Percentiles rank a stretch among this genome's conserved stretches.
Evolutionary conservation across 768 basidiomycete species (phyloP).

Genomic region (Cystobasidium ongulense): DNA sequence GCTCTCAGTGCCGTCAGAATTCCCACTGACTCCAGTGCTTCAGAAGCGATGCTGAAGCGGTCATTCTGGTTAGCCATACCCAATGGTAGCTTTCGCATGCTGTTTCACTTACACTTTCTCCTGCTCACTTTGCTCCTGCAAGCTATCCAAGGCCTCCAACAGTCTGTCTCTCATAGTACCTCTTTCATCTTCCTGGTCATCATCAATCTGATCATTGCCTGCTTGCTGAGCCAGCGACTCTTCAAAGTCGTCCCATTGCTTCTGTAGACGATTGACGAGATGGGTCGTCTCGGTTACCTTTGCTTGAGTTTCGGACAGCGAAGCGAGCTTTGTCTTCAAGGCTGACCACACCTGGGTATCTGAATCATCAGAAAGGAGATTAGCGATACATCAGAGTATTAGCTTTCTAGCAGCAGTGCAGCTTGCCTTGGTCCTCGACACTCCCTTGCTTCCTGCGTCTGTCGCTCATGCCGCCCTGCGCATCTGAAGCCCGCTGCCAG

Average conservation of each 20-base stretch:
- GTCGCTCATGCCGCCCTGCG: neutral
- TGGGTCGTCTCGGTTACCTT: neutral
- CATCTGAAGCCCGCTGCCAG: neutral
- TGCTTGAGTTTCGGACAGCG: neutral
- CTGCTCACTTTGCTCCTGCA: neutral
- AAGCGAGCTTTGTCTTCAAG: neutral
- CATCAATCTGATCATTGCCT: neutral
- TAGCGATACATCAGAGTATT: neutral
- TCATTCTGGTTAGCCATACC: neutral
- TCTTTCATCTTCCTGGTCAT: neutral
- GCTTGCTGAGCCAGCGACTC: neutral
- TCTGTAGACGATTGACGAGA: neutral
- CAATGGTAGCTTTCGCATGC: neutral
- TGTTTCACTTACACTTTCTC: neutral
- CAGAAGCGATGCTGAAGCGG: neutral
- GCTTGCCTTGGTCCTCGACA: neutral
- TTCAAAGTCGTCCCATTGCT: neutral
- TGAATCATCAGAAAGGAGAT: no score
- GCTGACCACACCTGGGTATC: conserved; percentile 1
- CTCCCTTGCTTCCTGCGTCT: neutral
- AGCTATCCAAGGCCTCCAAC: neutral
- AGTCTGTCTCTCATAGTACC: neutral
- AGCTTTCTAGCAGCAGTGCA: no score
- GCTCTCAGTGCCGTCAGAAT: conserved; percentile 14
- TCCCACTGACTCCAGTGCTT: conserved; percentile 8